Base-by-base conservation (phyloP, 2,329 filamentous ascomycete species). In the Ramularia endophylla region DNA sequence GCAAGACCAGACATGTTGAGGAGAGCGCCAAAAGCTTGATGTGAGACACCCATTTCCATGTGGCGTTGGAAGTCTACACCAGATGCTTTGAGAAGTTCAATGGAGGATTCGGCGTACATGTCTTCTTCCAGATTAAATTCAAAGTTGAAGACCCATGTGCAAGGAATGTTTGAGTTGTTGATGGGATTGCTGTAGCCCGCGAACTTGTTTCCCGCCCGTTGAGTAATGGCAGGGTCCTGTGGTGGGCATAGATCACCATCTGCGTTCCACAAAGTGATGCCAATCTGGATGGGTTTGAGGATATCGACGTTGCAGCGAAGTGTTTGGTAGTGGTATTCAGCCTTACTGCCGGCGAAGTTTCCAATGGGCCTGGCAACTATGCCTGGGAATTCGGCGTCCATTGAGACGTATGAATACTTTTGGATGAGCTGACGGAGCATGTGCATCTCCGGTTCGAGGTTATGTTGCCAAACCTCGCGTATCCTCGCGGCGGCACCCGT, bases 121-220 rank as follows among this genome's bases (percentile, higher is more conserved):
- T 98, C 92, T 28, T 90, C 81, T 53, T 92, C 85, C 8, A 95
- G 74, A 1, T 87, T 92, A 65, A 97, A 98, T 56, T 89, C 84
- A 68, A 98, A 98, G 72, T 98, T 97, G 75, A 98, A 98, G 55
- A 95, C 90, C 92, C 92, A 98, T 13, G 90, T 94, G 61, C 85
- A 94, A 12, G 87, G 90, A 44, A 87, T 50, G 38, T 55, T 54
- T 3, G 15, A 20, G 2, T 19, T 17, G 4, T n/a, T 15, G 3
- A n/a, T 20, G 4, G 32, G 17, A n/a, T 48, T 51, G 50, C 76
- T 74, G 18, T 66, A 65, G 22, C 22, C 22, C 22, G 22, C 6
- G 50, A 69, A 67, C 16, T 47, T 46, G 29, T 50, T 52, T 40
- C 54, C 47, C 27, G 53, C 54, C 31, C 48, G 34, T 31, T 71